These are phyloP conservation scores for Neurospora crassa DNA, from an alignment of 2,329 filamentous ascomycete species.

Conservation along the genomic window DNA sequence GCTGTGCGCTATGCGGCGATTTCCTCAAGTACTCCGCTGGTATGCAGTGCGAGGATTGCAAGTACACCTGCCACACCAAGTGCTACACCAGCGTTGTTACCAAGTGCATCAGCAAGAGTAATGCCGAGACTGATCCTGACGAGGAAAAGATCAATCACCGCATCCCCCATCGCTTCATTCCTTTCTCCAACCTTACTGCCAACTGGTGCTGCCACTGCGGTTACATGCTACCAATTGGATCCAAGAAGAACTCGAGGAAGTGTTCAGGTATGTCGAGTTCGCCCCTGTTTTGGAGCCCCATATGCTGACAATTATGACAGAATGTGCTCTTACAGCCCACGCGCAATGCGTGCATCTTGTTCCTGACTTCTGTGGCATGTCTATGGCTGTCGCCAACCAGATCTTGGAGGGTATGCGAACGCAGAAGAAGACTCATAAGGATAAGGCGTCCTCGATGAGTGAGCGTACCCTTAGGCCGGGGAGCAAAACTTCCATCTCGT, in stretches of 20 bases:
- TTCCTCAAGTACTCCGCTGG: slow-evolving; percentile 98
- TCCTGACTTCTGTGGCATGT: slow-evolving; percentile 98
- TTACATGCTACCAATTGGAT: slow-evolving; percentile 83
- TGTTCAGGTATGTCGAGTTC: slow-evolving; percentile 58
- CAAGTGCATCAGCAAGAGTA: slow-evolving; percentile 99
- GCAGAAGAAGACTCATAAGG: slow-evolving; percentile 60
- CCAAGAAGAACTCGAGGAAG: slow-evolving; percentile 83
- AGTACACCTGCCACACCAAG: slow-evolving; percentile 98
- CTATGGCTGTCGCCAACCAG: slow-evolving; percentile 92
- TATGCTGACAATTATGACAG: slow-evolving; percentile 31
- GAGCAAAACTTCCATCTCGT: slow-evolving; percentile 34
- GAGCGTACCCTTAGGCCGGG: slow-evolving; percentile 56
- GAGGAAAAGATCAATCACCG: slow-evolving; percentile 99
- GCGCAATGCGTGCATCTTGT: slow-evolving; percentile 88
- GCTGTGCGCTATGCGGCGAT: slow-evolving; percentile 92
- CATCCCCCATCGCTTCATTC: slow-evolving; percentile 92
- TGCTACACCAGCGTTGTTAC: slow-evolving; percentile 95
- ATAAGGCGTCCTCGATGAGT: slow-evolving; percentile 48
- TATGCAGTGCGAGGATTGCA: slow-evolving; percentile 99
- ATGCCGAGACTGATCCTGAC: slow-evolving; percentile 94
- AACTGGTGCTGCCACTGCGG: slow-evolving; percentile 99
- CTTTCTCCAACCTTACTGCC: slow-evolving; percentile 94
- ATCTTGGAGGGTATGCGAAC: slow-evolving; percentile 80
- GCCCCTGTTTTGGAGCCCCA: not conserved
- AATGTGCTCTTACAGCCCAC: slow-evolving; percentile 88